Evolutionary conservation across 2,329 filamentous ascomycete species (phyloP), one percentile per base, ranked within the genome.

Genomic region (Aspergillus spinulosporus): DNA sequence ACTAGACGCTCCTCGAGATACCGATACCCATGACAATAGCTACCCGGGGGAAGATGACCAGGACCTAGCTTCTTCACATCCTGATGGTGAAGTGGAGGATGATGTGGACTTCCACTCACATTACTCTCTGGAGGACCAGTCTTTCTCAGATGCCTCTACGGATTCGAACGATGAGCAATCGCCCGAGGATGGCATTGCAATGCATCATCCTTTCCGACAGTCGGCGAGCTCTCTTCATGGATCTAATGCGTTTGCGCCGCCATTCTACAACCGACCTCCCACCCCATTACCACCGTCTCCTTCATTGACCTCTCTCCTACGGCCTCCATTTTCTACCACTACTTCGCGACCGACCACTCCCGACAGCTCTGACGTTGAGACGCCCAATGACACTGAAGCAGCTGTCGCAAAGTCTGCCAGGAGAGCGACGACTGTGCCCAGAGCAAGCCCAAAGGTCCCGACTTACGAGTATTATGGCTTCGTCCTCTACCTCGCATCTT

Each of bases 381-480:
- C 80, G 0, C 75, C 80, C 2, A 83, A 83, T 57, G 83, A 84
- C 62, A 83, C 84, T 5, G 82, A 84, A 57, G 80, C 81, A 3
- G 81, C 80, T 12, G 83, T 88, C 37, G 81, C 86, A 29, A 81
- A 76, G 69, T 85, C 82, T 29, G 85, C 82, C 54, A 80, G 77
- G 49, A 80, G 78, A 65, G 83, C 78, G 59, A 83, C 80, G 59
- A 87, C 83, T 1, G 85, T 96, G 14, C 90, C 92, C 4, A 88
- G 91, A 55, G 92, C 92, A 1, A 88, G 88, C 52, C 94, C 94
- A 1, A 92, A 94, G 71, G 92, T 99, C 2, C 94, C 94, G n/a
- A 99, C 94, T 0, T 97, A 99, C 78, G 94, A 99, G 72, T 99
- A 97, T 83, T 97, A 97, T 73, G 94, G 94, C 71, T 99, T 99